Evolutionary conservation across 202 grass and related monocot species (phyloP).

Genomic region (Bolboschoenoplectus hybrid): DNA sequence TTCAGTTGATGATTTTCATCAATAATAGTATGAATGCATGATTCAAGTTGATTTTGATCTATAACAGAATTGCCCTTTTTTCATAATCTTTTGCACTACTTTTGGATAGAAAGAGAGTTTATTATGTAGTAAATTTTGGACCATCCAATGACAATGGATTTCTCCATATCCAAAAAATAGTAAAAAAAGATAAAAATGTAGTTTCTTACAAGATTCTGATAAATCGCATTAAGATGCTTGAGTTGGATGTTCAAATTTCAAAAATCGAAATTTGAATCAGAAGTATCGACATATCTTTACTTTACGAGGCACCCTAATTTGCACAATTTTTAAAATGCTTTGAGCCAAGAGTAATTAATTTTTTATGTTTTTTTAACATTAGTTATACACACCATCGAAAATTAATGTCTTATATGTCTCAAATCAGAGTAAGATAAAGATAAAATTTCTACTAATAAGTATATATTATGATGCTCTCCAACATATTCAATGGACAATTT

Average conservation of each 20-base stretch:
- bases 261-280: neutral
- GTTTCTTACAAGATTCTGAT: neutral
- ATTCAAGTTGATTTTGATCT: no score
- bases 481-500: neutral
- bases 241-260: neutral
- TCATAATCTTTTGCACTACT: neutral
- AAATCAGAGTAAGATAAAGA: neutral
- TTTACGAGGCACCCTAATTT: neutral
- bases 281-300: neutral
- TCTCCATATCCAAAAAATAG: neutral
- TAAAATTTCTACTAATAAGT: neutral
- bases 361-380: neutral
- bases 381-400: neutral
- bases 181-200: no score
- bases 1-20: no score
- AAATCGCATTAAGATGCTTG: neutral
- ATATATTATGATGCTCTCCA: neutral
- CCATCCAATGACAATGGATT: neutral
- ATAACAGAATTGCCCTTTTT: neutral
- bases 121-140: neutral
- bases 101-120: neutral
- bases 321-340: neutral
- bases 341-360: neutral
- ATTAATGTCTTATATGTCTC: neutral
- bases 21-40: no score